These are phyloP conservation scores for Candida gigantensis DNA, from an alignment of 1,139 yeast genomes.

Conservation along the genomic window DNA sequence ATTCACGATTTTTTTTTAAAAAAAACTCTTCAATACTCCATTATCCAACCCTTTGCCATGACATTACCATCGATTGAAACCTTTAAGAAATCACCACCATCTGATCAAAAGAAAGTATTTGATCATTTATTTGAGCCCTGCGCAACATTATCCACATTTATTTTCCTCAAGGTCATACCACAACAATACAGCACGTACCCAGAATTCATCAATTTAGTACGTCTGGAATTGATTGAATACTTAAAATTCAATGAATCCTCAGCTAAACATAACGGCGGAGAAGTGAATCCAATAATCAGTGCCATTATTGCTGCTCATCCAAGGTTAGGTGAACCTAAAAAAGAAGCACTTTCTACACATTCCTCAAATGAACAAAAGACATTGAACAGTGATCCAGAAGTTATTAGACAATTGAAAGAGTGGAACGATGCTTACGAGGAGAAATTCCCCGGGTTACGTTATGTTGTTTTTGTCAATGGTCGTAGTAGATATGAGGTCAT, in stretches of 20 bases:
- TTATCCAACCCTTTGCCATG: no score
- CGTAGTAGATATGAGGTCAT: slow-evolving; percentile 66
- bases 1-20: no score
- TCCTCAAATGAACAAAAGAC: slow-evolving; percentile 73
- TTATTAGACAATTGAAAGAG: slow-evolving; percentile 46
- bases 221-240: slow-evolving; percentile 38
- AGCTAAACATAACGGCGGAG: slow-evolving; percentile 17
- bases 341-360: slow-evolving; percentile 55
- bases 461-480: slow-evolving; percentile 91
- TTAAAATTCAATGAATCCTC: slow-evolving; percentile 26
- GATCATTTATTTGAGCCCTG: slow-evolving; percentile 72
- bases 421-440: slow-evolving; percentile 67
- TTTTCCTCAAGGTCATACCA: slow-evolving; percentile 35
- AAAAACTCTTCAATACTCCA: no score
- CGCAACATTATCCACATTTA: slow-evolving; percentile 45
- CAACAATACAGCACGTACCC: slow-evolving; percentile 30
- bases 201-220: slow-evolving; percentile 52
- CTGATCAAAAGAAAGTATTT: slow-evolving; percentile 36
- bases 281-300: slow-evolving; percentile 34
- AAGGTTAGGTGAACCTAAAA: slow-evolving; percentile 66
- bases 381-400: slow-evolving; percentile 48
- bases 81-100: slow-evolving; percentile 19
- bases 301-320: slow-evolving; percentile 85
- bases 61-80: slow-evolving; percentile 24
- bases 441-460: slow-evolving; percentile 77